Base-by-base conservation (phyloP, 2,329 filamentous ascomycete genomes). In the Achaetomium macrosporum region DNA sequence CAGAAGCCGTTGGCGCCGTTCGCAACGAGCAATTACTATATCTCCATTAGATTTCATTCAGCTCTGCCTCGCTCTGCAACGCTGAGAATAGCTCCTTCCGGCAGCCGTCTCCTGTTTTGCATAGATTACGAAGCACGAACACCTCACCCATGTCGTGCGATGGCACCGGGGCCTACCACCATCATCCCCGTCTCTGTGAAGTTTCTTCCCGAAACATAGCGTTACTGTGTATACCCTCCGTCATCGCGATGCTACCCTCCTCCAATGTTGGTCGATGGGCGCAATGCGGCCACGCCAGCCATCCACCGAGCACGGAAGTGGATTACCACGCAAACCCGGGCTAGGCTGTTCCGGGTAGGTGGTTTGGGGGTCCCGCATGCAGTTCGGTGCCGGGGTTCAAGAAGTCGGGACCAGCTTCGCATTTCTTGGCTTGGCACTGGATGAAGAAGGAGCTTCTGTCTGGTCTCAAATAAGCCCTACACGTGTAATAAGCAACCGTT, bases 301-400 rank as follows among this genome's bases (percentile, higher is more conserved):
- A 62, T 61, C 61, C 57, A 57, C 36, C 36, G 42, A 19, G 29
- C 42, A 49, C 47, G 42, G 41, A 50, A 49, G 45, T 47, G 52
- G 45, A 42, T 55, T 59, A 45, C 35, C 55, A 52, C 46, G 51
- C 53, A 58, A n/a, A 61, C 53, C 54, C 29, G 47, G 59, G 59
- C 63, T 65, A 65, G 62, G 57, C 62, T 63, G 57, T 61, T 64
- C 61, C 63, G 42, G 64, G 65, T 59, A 67, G 65, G 65, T 67
- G 64, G 62, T 62, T 62, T 52, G 55, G 49, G 45, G 49, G 19
- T 39, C 44, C 30, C 5, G 39, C 47, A 53, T 50, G 52, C 48
- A 42, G 41, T 48, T 20, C 47, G 25, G 30, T 49, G 56, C 51
- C 42, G 50, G 56, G 52, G 51, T 46, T 45, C 50, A 19, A 16